Base-by-base conservation (phyloP, 208 protist species). In the Leishmania lainsoni region DNA sequence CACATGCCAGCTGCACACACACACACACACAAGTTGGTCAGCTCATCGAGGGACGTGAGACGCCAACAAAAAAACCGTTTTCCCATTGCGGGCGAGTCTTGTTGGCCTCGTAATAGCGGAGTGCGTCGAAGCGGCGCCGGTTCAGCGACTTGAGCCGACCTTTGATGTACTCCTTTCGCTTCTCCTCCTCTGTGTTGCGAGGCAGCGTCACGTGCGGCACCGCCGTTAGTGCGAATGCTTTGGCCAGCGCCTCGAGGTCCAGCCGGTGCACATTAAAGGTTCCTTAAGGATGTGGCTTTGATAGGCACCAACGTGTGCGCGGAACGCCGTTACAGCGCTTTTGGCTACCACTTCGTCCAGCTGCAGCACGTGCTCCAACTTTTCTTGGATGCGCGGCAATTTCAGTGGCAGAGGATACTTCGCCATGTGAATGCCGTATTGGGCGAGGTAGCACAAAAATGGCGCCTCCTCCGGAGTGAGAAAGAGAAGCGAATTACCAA, bases 401-500 rank as follows among this genome's bases (percentile, higher is more conserved):
- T 93, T 90, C 65, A 69, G 79, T 29, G 93, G 92, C 83, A 93
- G 88, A 16, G 93, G 81, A 71, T 95, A 92, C 82, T 93, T 91
- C 81, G 93, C 88, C 59, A 98, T 84, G 29, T 78, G 83, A 52
- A 98, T 95, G 61, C 90, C 92, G 72, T 94, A 96, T 42, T 91
- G 92, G 8, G 89, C 75, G 8, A 99, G 86, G 80, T 98, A 97
- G 20, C 90, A 80, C 9, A 97, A 83, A 85, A 99, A 99, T 20
- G 84, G 74, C 16, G 83, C 89, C 85, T 99, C 98, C 65, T 96
- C 87, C 3, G 97, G 98, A 26, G 94, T 89, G 3, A 99, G 87
- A 79, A 99, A 99, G 32, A 99, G 87, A 4, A 99, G 78, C 5
- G 98, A 90, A 76, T 94, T 94, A 56, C 98, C 98, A 1, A 94